Percentiles rank a stretch among this genome's conserved stretches.
phyloP scores from a whole-genome alignment of 1,284 basidiomycete species.

The Apiotrichum porosum region DNA sequence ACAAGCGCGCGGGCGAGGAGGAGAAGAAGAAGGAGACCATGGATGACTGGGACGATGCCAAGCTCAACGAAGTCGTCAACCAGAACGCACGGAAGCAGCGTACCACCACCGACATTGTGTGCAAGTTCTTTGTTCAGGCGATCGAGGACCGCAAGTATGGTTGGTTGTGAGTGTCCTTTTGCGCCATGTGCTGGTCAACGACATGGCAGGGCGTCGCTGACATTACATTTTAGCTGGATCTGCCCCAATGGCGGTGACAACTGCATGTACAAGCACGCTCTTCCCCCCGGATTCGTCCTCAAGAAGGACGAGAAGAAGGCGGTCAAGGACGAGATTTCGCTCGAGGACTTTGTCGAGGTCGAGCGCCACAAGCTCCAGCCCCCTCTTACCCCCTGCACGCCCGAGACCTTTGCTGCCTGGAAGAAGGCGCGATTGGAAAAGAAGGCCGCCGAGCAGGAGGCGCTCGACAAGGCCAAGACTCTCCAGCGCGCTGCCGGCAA shows the following conservation, averaged over 20 bases:
- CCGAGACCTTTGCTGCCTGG: slow-evolving; percentile 88
- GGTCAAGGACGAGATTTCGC: slow-evolving; percentile 78
- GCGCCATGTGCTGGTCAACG: neutral
- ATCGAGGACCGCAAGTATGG: slow-evolving; percentile 84
- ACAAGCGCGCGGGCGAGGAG: slow-evolving; percentile 72
- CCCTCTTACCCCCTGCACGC: slow-evolving; percentile 93
- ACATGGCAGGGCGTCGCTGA: slow-evolving; percentile 17
- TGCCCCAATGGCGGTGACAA: slow-evolving; percentile 56
- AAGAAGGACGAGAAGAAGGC: slow-evolving; percentile 75
- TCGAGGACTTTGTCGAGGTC: slow-evolving; percentile 97
- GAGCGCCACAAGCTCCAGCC: slow-evolving; percentile 93
- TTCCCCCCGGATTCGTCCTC: slow-evolving; percentile 92
- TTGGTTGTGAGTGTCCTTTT: slow-evolving; percentile 44
- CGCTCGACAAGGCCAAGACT: slow-evolving; percentile 76
- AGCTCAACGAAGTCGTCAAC: slow-evolving; percentile 76
- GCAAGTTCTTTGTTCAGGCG: slow-evolving; percentile 94
- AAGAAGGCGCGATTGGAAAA: slow-evolving; percentile 89
- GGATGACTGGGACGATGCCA: slow-evolving; percentile 97
- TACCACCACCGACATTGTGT: slow-evolving; percentile 93
- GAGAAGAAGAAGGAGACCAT: slow-evolving; percentile 72
- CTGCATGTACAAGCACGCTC: slow-evolving; percentile 91
- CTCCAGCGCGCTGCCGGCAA: slow-evolving; percentile 82
- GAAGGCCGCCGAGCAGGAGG: slow-evolving; percentile 82
- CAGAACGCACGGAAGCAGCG: slow-evolving; percentile 87
- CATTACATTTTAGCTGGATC: slow-evolving; percentile 46